Percentiles rank a stretch among this genome's conserved stretches.
phyloP scores from a whole-genome alignment of 2,329 filamentous ascomycete genomes.

The Colletotrichum horii region DNA sequence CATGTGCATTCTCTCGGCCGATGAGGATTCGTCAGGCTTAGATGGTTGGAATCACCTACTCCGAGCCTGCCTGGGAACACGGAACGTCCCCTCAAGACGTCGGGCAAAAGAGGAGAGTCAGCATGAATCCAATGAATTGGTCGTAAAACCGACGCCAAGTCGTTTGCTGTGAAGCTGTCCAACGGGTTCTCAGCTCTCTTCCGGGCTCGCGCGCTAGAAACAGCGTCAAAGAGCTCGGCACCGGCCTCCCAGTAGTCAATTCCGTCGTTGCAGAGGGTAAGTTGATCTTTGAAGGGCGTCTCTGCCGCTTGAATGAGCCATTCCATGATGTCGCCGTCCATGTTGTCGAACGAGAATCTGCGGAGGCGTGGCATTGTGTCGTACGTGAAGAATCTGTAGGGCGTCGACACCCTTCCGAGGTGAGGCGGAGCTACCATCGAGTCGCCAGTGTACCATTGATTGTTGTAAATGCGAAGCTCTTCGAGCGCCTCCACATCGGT shows the following conservation, averaged over 20 bases:
- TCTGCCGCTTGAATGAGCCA: neutral
- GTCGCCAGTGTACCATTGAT: fast-evolving
- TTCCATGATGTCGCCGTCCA: neutral
- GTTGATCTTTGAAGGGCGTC: neutral
- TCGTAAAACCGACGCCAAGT: neutral
- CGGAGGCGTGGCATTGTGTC: neutral
- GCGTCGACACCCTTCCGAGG: neutral
- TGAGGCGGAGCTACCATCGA: no score
- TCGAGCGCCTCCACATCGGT: neutral
- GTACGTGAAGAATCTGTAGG: neutral
- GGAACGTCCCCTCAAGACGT: fast-evolving
- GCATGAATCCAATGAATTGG: neutral
- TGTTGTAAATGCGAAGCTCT: neutral
- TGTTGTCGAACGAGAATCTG: neutral
- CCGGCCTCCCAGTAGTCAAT: neutral
- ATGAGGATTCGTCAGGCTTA: neutral
- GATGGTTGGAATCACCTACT: neutral
- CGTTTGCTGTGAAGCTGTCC: neutral
- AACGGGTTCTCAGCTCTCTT: neutral
- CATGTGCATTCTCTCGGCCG: neutral
- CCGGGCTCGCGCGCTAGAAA: neutral
- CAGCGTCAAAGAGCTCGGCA: fast-evolving
- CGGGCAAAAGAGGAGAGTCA: fast-evolving
- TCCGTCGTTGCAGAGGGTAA: neutral
- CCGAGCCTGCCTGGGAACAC: neutral